phyloP scores from a whole-genome alignment of 2,329 filamentous ascomycete genomes.

The Truncatella angustata region DNA sequence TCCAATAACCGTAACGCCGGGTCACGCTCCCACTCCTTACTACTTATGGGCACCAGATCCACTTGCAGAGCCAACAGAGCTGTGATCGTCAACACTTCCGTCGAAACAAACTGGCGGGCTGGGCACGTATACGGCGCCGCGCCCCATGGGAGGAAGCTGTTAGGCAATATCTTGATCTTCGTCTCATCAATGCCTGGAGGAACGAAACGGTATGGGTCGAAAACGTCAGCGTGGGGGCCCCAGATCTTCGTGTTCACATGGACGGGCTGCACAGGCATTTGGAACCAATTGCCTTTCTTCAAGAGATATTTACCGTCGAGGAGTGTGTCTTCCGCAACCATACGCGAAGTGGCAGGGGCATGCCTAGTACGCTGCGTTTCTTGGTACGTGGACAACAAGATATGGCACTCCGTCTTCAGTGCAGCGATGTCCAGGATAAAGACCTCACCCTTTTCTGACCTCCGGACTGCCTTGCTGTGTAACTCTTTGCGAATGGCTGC shows the following conservation, averaged over 20 bases:
- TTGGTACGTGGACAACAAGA: background rate
- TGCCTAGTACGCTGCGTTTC: background rate
- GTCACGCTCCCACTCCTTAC: background rate
- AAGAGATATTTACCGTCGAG: background rate
- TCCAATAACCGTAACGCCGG: background rate
- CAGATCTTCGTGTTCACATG: background rate
- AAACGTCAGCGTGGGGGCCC: background rate
- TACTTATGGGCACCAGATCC: background rate
- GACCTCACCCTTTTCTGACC: background rate
- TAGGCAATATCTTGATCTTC: background rate
- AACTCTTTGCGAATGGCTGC: background rate
- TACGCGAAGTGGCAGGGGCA: background rate
- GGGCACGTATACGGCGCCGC: background rate
- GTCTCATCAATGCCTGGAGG: too few relatives aligned
- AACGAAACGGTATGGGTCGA: background rate
- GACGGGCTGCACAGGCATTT: background rate
- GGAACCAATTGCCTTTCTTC: background rate
- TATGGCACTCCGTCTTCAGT: background rate
- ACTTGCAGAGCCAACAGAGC: background rate
- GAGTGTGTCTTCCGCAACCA: background rate
- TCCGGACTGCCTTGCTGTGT: background rate
- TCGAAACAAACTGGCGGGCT: background rate
- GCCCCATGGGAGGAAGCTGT: background rate
- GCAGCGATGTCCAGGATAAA: background rate
- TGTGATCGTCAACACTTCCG: background rate